Conservation (phyloP, 164 flowering plant species). For the Euptelea pleiosperma region DNA sequence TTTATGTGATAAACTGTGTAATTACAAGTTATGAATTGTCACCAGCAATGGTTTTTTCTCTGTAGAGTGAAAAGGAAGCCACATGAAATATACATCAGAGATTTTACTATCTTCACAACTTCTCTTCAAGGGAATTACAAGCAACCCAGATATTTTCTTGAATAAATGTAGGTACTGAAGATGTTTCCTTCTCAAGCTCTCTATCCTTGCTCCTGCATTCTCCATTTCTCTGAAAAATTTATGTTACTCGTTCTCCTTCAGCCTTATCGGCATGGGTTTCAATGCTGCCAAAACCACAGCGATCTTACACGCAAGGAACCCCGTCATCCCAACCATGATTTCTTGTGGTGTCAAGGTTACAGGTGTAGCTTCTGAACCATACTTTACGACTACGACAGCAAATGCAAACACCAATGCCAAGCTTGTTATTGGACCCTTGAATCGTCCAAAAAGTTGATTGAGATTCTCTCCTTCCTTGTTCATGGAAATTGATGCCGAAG, state of each 20-base stretch:
- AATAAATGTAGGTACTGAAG: too few relatives aligned
- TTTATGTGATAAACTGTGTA: too few relatives aligned
- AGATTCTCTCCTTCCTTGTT: slow-evolving; percentile 14
- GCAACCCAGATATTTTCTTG: too few relatives aligned
- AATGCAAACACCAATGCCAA: slow-evolving; percentile 48
- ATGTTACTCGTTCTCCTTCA: slow-evolving; percentile 40
- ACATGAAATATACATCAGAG: too few relatives aligned
- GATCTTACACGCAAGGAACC: slow-evolving; percentile 76
- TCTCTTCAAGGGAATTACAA: too few relatives aligned
- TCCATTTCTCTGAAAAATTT: too few relatives aligned
- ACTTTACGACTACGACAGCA: slow-evolving; percentile 36
- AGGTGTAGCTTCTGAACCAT: slow-evolving; percentile 31
- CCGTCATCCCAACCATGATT: slow-evolving; percentile 58
- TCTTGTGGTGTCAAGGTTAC: slow-evolving; percentile 51
- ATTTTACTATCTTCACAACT: too few relatives aligned
- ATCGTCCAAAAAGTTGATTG: slow-evolving; percentile 25
- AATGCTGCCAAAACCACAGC: slow-evolving; percentile 80
- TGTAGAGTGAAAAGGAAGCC: too few relatives aligned
- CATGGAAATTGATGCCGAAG: slow-evolving; percentile 27
- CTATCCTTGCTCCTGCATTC: too few relatives aligned
- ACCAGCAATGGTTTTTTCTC: too few relatives aligned
- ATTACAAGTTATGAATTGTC: too few relatives aligned
- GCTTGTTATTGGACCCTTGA: slow-evolving; percentile 42
- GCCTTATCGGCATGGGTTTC: slow-evolving; percentile 45
- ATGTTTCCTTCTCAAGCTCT: too few relatives aligned